These are phyloP conservation scores for Candida xiaguanensis DNA, from an alignment of 805 yeast genomes.

Conservation along the genomic window DNA sequence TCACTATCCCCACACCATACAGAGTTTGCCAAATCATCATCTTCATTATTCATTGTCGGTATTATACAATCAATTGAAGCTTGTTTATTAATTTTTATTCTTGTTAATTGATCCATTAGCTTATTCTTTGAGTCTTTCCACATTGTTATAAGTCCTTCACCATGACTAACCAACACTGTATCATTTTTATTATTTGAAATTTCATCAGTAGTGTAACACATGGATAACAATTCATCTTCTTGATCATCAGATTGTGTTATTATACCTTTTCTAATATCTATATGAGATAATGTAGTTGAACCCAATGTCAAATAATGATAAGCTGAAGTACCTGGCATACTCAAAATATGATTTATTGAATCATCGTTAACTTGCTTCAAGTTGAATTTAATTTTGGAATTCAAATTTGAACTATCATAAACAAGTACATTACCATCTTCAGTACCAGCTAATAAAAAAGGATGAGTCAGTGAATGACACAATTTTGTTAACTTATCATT, in stretches of 20 bases:
- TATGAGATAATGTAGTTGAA: constrained; percentile 71
- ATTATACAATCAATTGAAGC: constrained; percentile 73
- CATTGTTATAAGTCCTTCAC: constrained; percentile 81
- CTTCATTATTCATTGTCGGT: constrained; percentile 52
- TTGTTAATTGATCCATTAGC: constrained; percentile 70
- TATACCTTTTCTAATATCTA: constrained; percentile 74
- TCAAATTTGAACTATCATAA: constrained; percentile 54
- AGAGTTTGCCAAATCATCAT: constrained; percentile 42
- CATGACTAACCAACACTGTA: constrained; percentile 77
- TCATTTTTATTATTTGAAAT: constrained; percentile 48
- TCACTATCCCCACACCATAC: constrained; percentile 80
- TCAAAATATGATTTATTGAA: constrained; percentile 69
- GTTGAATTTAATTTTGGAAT: constrained; percentile 40
- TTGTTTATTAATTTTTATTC: constrained; percentile 65
- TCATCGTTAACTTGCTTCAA: constrained; percentile 66
- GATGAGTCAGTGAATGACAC: constrained; percentile 43
- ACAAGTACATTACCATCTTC: constrained; percentile 70
- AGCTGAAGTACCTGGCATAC: constrained; percentile 65
- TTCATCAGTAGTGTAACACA: constrained; percentile 55
- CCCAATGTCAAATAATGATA: constrained; percentile 81
- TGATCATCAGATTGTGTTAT: constrained; percentile 77
- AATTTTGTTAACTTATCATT: constrained; percentile 41
- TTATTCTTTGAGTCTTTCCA: constrained; percentile 77
- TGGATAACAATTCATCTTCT: constrained; percentile 85
- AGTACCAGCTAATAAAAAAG: constrained; percentile 54